phyloP scores from a whole-genome alignment of 2,329 filamentous ascomycete genomes.

The Dothideomycetidae sp. region DNA sequence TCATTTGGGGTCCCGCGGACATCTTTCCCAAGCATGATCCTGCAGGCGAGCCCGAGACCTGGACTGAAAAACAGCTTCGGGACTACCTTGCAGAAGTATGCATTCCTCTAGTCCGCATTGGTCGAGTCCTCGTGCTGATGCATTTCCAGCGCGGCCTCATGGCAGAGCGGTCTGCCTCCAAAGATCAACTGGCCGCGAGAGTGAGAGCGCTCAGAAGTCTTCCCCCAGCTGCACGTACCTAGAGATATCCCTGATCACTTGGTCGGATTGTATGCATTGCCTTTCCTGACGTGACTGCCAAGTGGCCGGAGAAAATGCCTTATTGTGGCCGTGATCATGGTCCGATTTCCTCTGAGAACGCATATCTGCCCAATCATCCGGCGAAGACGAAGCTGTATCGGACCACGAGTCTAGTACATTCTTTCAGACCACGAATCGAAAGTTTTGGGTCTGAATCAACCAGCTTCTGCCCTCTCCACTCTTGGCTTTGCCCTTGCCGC shows the following conservation, averaged over 20 bases:
- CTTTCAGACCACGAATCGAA: slow-evolving; percentile 28
- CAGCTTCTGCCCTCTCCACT: slow-evolving; percentile 23
- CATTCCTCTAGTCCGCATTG: slow-evolving; percentile 11
- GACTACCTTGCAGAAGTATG: slow-evolving; percentile 70
- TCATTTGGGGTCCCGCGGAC: slow-evolving; percentile 64
- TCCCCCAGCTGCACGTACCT: background rate
- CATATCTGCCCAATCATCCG: too few relatives aligned
- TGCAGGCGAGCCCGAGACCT: slow-evolving; percentile 46
- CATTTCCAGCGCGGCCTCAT: slow-evolving; percentile 45
- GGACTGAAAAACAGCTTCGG: slow-evolving; percentile 67
- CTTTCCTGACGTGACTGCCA: too few relatives aligned
- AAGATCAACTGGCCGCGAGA: slow-evolving; percentile 51
- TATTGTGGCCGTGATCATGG: too few relatives aligned
- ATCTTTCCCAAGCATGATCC: slow-evolving; percentile 54
- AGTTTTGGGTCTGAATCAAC: slow-evolving; percentile 30
- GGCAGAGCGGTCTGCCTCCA: slow-evolving; percentile 43
- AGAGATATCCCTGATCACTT: background rate
- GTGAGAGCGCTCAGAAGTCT: slow-evolving; percentile 40
- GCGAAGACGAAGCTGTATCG: too few relatives aligned
- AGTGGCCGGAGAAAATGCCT: too few relatives aligned
- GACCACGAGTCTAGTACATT: too few relatives aligned
- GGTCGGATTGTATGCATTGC: background rate
- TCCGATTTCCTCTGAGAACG: too few relatives aligned
- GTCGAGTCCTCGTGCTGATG: background rate
- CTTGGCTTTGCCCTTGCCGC: slow-evolving; percentile 19